Evolutionary conservation across 352 stramenopile genomes (phyloP), one percentile per base, ranked within the genome.

Genomic region (Globisporangium echinulatum): DNA sequence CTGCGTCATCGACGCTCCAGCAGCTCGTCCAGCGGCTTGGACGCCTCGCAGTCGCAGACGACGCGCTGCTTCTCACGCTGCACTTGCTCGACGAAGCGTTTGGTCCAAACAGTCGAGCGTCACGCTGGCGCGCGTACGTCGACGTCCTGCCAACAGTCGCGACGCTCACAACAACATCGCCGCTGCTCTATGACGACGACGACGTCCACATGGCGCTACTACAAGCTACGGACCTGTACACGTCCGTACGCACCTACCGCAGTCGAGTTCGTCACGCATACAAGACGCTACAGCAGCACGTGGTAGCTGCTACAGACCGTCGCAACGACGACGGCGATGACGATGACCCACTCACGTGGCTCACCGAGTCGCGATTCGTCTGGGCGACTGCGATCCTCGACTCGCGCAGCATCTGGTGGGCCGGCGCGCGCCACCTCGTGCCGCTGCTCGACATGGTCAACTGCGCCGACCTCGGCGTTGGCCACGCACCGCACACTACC

Each of bases 401-500:
- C 67, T 95, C 80, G 10, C 82, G 94, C 40, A 90, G 75, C 52
- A 98, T 98, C 71, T 98, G 93, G 93, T 98, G 93, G 93, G 66
- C 69, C 6, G 79, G 87, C 4, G 66, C 92, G 50, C 78, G 90
- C 11, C 90, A 98, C 49, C 74, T 98, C 10, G 90, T 97, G 39
- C 95, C 95, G 0, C 70, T 98, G 64, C 77, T 98, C 7, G 95
- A 98, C 66, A 90, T 98, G 76, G 85, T 98, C 43, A 98, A 98
- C 72, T 97, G 89, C 62, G 56, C 74, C 17, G 75, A 87, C 50
- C 65, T 80, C 33, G 58, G 69, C 3, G 54, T 56, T 0, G 58
- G 72, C 6, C 79, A 90, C 52, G 57, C 58, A 19, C 72, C 72
- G 0, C 90, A 97, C 50, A 53, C 64, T 8, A 93, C 83, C 0